These are phyloP conservation scores for Ciborinia camelliae DNA, from an alignment of 2,329 filamentous ascomycete genomes.

Conservation along the genomic window DNA sequence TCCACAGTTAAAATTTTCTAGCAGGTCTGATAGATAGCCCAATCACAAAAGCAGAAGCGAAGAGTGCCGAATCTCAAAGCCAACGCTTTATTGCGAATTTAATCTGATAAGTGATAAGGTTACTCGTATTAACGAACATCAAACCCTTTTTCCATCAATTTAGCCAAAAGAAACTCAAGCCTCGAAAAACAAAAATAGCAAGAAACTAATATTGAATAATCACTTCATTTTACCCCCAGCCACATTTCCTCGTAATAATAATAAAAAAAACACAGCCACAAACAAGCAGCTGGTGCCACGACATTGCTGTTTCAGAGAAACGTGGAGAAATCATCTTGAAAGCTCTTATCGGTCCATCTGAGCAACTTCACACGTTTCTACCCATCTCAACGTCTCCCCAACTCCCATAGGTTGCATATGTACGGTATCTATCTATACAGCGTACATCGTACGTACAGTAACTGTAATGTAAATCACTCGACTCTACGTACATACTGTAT, in stretches of 20 bases:
- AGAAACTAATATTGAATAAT: no score
- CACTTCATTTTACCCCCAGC: neutral
- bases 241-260: neutral
- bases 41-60: neutral
- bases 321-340: slow-evolving; percentile 15
- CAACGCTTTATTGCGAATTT: neutral
- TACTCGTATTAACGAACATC: no score
- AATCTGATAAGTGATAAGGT: neutral
- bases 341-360: slow-evolving; percentile 14
- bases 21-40: neutral
- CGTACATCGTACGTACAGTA: neutral
- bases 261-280: slow-evolving; percentile 10
- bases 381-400: neutral
- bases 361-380: slow-evolving; percentile 7
- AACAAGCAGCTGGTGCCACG: slow-evolving; percentile 17
- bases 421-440: neutral
- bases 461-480: slow-evolving; percentile 7
- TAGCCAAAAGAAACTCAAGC: neutral
- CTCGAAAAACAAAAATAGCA: neutral
- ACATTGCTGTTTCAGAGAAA: slow-evolving; percentile 19
- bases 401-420: slow-evolving; percentile 1
- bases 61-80: neutral
- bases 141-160: neutral
- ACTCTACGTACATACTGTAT: slow-evolving; percentile 10
- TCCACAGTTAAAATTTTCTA: no score